A percentile compares a stretch with the other conserved stretches of the same genome.
These are phyloP conservation scores for Arabidopsis suecica DNA, from an alignment of 345 rosid species.

Conservation along the genomic window DNA sequence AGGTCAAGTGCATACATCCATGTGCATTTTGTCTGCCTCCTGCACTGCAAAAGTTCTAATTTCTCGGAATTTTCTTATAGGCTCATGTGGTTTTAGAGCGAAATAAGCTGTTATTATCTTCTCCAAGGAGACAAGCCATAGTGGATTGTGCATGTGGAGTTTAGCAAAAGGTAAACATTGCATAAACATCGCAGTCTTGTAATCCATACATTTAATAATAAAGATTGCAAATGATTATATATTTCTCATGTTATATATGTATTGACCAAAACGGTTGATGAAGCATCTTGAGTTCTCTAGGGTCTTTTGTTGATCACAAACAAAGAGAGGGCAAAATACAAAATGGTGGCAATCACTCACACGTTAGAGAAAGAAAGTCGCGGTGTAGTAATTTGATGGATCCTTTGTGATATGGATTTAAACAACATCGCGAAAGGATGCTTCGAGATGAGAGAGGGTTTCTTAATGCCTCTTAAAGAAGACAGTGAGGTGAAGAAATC, in stretches of 20 bases:
- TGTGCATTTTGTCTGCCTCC: not conserved
- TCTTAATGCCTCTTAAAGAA: not conserved
- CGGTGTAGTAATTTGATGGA: not conserved
- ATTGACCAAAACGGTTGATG: not conserved
- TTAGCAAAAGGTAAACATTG: not conserved
- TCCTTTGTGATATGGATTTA: not conserved
- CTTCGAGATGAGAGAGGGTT: not conserved
- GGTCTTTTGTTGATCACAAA: not conserved
- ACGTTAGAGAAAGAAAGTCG: not conserved
- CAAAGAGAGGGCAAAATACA: not conserved
- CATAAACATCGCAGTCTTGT: not conserved
- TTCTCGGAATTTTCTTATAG: not conserved
- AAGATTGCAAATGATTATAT: not conserved
- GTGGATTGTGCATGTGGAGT: not conserved
- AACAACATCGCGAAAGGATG: not conserved
- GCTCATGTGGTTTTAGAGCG: not conserved
- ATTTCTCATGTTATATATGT: constrained; percentile 1
- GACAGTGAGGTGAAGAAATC: not conserved
- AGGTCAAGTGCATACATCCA: not conserved
- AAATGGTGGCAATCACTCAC: not conserved
- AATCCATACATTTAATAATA: not conserved
- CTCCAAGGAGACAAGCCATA: not conserved
- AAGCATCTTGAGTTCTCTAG: constrained; percentile 1
- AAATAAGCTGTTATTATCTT: not conserved
- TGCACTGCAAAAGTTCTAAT: not conserved